phyloP scores from a whole-genome alignment of 257 asterid species.

The Forsythia suspensa region DNA sequence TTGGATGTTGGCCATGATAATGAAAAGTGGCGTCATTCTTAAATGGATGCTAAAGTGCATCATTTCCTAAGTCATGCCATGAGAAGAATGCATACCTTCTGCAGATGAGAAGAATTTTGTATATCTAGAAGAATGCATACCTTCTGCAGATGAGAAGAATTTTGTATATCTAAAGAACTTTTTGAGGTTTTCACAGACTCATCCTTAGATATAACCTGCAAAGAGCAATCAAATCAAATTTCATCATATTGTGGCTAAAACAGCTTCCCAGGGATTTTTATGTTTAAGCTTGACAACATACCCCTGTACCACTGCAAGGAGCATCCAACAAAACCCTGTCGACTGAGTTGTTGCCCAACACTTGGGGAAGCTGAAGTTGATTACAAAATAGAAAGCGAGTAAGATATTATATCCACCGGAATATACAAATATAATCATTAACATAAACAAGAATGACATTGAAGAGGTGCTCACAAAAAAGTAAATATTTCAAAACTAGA shows the following conservation, averaged over 20 bases:
- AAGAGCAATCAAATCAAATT: neutral
- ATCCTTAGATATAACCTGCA: constrained; percentile 93
- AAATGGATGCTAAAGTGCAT: neutral
- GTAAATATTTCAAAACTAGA: too few relatives aligned
- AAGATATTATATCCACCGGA: neutral
- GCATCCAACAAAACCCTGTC: constrained; percentile 96
- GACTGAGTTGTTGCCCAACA: constrained; percentile 70
- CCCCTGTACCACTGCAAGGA: constrained; percentile 99
- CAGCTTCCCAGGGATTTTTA: constrained; percentile 13
- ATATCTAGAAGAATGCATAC: constrained; percentile 57
- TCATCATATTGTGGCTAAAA: neutral
- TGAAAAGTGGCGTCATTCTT: neutral
- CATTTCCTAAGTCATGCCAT: neutral
- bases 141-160: constrained; percentile 79
- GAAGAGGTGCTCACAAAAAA: too few relatives aligned
- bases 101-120: constrained; percentile 71
- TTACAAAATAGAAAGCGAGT: constrained; percentile 4
- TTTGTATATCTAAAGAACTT: constrained; percentile 75
- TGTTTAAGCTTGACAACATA: constrained; percentile 34
- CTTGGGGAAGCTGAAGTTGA: constrained; percentile 73
- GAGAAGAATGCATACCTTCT: constrained; percentile 57
- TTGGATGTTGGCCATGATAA: constrained; percentile 2
- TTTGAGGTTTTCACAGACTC: constrained; percentile 91
- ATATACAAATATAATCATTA: neutral
- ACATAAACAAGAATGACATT: too few relatives aligned